phyloP scores from a whole-genome alignment of 441 rosid species.

The Adansonia gregorii region DNA sequence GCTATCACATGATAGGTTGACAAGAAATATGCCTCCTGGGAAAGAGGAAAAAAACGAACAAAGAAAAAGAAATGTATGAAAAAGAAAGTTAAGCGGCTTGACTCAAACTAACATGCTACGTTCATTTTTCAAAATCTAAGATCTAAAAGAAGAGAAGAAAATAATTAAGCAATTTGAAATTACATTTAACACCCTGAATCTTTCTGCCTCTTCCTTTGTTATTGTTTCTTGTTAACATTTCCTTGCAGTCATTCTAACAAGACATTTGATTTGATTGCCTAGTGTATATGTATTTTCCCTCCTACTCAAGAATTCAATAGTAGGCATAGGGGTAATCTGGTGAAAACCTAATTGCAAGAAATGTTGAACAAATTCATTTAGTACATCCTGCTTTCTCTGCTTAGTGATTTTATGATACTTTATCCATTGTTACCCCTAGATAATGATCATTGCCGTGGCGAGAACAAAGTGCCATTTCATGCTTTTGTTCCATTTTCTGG shows the following conservation, averaged over 20 bases:
- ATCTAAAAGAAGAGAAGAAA: neutral
- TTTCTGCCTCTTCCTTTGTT: neutral
- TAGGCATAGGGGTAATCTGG: slow-evolving; percentile 11
- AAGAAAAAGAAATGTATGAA: neutral
- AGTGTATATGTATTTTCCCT: neutral
- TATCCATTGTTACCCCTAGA: neutral
- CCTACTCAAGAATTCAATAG: neutral
- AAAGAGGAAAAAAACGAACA: neutral
- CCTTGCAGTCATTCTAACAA: neutral
- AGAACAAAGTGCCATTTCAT: neutral
- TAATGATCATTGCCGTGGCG: neutral
- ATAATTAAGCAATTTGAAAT: neutral
- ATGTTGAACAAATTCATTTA: neutral
- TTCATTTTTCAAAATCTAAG: neutral
- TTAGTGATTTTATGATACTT: neutral
- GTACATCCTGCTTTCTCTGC: neutral
- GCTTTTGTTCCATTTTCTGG: neutral
- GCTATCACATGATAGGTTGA: neutral
- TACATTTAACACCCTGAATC: neutral
- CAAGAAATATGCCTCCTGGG: neutral
- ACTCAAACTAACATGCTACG: neutral
- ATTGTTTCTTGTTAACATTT: neutral
- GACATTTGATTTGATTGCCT: neutral
- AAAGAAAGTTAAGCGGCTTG: neutral
- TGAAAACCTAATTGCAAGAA: slow-evolving; percentile 1